Evolutionary conservation across 2,329 filamentous ascomycete genomes (phyloP).

Genomic region (Diaporthe velutina): DNA sequence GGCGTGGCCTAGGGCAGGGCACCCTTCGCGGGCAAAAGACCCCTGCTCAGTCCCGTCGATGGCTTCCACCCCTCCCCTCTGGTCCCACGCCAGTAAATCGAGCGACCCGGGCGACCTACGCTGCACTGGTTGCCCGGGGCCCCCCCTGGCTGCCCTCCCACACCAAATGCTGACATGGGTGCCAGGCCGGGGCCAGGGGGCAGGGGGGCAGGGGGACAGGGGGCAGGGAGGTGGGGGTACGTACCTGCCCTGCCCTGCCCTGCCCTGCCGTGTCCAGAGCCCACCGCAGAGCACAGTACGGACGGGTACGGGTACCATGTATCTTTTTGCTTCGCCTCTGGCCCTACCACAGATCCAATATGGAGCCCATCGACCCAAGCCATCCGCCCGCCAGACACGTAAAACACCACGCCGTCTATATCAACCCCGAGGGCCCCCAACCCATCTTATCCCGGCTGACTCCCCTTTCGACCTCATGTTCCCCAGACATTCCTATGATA

Average conservation of each 20-base stretch:
- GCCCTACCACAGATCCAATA: constrained; percentile 37
- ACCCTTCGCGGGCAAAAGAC: constrained; percentile 15
- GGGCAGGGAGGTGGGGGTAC: not conserved
- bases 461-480: constrained; percentile 31
- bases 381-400: constrained; percentile 32
- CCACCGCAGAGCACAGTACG: constrained; percentile 13
- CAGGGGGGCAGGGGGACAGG: constrained; percentile 8
- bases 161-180: constrained; percentile 26
- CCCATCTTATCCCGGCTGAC: constrained; percentile 32
- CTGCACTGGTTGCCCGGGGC: constrained; percentile 7
- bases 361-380: constrained; percentile 36
- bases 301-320: constrained; percentile 20
- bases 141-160: constrained; percentile 24
- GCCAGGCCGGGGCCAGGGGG: constrained; percentile 10
- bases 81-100: not conserved
- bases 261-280: constrained; percentile 1
- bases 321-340: constrained; percentile 34
- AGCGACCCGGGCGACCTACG: constrained; percentile 9
- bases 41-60: constrained; percentile 23
- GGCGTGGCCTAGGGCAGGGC: constrained; percentile 17
- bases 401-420: constrained; percentile 40
- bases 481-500: constrained; percentile 28
- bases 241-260: constrained; percentile 13
- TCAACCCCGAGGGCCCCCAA: constrained; percentile 38
- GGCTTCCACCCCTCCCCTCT: constrained; percentile 25